Evolutionary conservation across 169 alveolate species (phyloP), one percentile per base, ranked within the genome.

Genomic region (Plasmodium malariae): DNA sequence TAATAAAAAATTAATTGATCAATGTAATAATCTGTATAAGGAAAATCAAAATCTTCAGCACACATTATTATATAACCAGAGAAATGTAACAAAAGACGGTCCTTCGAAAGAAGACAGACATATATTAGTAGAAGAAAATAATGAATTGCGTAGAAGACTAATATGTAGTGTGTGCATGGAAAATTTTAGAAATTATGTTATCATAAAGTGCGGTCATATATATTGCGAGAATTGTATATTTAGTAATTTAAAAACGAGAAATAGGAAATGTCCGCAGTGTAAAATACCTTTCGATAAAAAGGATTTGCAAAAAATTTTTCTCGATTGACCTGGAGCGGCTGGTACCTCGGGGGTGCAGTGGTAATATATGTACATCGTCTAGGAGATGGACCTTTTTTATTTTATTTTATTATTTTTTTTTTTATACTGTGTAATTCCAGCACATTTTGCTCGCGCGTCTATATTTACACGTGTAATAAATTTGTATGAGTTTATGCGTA

Each of bases 141-240:
- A 86, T 24, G 94, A 74, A 55, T 83, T 94, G 21, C 85, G 96
- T 26, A 88, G 94, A 59, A 83, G 97, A 40, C 87, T 94, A 80
- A 92, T 94, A 5, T 95, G 97, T 88, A 83, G 95, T 34, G 96
- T 95, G 3, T 95, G 97, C 62, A 92, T 88, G 87, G 97, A 95
- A 85, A 89, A 93, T 32, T 95, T 95, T 93, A 88, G 94, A 43
- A 96, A 94, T 87, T 93, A 92, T 59, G 74, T 92, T 36, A 88
- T 95, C 32, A 62, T 92, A 28, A 94, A 94, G 71, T 95, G 97
- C 70, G 97, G 97, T 14, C 97, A 95, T 85, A 92, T 95, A 67
- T 95, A 89, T 72, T 95, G 97, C 74, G 88, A 94, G 26, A 67
- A 43, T 32, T 94, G 96, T 86, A 88, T 94, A 19, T 57, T 49